Evolutionary conservation across 371 early-diverging fungal genomes (phyloP).

Genomic region (Syncephalastrum monosporum): DNA sequence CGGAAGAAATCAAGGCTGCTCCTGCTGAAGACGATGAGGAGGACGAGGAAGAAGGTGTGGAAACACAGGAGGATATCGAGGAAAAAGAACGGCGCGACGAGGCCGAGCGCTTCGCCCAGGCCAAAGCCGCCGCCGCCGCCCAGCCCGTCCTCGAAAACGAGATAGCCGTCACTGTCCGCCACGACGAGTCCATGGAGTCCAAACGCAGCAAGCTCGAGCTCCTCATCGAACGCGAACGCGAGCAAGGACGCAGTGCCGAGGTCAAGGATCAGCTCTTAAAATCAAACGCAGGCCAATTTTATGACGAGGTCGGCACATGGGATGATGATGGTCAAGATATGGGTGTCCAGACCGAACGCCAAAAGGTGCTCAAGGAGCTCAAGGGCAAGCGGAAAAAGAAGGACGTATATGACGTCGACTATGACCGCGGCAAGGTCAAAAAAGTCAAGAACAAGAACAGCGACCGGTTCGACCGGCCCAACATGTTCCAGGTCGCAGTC

Average conservation of each 20-base stretch:
- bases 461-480: constrained; percentile 39
- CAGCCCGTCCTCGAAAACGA: constrained; percentile 31
- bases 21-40: constrained; percentile 7
- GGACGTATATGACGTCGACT: constrained; percentile 68
- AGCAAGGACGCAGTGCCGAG: constrained; percentile 39
- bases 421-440: constrained; percentile 77
- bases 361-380: constrained; percentile 35
- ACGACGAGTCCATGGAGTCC: constrained; percentile 50
- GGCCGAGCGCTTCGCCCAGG: constrained; percentile 21
- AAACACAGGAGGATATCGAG: constrained; percentile 12
- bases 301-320: constrained; percentile 50
- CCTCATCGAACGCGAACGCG: constrained; percentile 48
- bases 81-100: constrained; percentile 31
- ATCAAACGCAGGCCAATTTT: constrained; percentile 32
- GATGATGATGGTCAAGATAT: constrained; percentile 32
- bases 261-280: constrained; percentile 46
- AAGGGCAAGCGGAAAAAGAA: constrained; percentile 62
- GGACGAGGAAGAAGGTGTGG: constrained; percentile 14
- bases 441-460: constrained; percentile 65
- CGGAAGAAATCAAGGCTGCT: constrained; percentile 2
- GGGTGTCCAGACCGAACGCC: constrained; percentile 33
- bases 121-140: constrained; percentile 36
- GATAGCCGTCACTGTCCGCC: constrained; percentile 47
- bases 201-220: constrained; percentile 55
- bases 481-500: constrained; percentile 41